phyloP scores from a whole-genome alignment of 2,329 filamentous ascomycete species.

The Leptodontidium sp. region DNA sequence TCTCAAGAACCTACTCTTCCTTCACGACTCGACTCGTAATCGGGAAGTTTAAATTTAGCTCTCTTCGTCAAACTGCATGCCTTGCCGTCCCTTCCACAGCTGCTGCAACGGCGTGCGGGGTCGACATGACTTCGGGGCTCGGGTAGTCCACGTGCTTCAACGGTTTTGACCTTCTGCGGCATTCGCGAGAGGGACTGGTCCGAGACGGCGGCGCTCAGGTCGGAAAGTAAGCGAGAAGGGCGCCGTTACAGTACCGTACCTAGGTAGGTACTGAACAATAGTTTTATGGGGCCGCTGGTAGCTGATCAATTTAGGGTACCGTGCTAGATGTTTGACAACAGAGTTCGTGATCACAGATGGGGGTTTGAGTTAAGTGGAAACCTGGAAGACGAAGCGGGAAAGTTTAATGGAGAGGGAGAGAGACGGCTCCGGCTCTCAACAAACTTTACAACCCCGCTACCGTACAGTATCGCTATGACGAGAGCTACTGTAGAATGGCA shows the following conservation, averaged over 20 bases:
- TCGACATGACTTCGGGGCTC: neutral
- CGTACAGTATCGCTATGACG: neutral
- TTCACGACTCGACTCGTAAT: neutral
- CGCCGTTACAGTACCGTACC: too few species aligned
- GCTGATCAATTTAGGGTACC: too few species aligned
- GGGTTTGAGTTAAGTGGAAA: neutral
- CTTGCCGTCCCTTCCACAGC: constrained; percentile 5
- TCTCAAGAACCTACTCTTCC: neutral
- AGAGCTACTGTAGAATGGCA: neutral
- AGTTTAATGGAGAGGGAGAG: neutral
- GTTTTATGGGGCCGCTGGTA: too few species aligned
- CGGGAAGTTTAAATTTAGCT: constrained; percentile 10
- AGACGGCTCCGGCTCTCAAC: neutral
- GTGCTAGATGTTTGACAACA: too few species aligned
- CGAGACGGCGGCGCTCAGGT: neutral
- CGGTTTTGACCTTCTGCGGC: neutral
- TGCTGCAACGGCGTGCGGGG: constrained; percentile 1
- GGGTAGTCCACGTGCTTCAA: constrained; percentile 2
- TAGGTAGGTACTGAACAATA: too few species aligned
- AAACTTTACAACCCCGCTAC: neutral
- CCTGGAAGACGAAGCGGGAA: neutral
- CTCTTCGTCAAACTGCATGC: constrained; percentile 9
- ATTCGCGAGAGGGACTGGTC: neutral
- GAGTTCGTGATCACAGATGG: too few species aligned
- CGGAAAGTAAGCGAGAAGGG: neutral